These are phyloP conservation scores for Pleurotus sapidus DNA, from an alignment of 768 basidiomycete genomes.

Conservation along the genomic window DNA sequence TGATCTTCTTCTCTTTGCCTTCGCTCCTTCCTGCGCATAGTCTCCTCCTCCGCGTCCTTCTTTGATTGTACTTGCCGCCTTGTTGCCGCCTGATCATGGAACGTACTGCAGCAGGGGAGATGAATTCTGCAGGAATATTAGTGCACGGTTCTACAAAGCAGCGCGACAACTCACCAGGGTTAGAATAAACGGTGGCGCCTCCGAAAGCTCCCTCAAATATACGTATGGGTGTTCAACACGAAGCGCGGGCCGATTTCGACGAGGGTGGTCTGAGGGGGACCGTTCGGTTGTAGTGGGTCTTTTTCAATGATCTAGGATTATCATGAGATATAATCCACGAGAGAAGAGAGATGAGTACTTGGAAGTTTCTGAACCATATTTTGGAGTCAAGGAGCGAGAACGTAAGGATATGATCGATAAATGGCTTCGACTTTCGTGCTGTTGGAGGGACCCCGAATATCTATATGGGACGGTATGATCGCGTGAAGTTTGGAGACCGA, in stretches of 20 bases:
- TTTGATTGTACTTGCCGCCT: constrained; percentile 76
- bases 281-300: constrained; percentile 85
- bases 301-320: constrained; percentile 81
- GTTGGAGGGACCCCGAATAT: constrained; percentile 92
- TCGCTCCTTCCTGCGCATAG: constrained; percentile 57
- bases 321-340: constrained; percentile 12
- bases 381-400: constrained; percentile 95
- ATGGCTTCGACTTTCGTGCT: constrained; percentile 92
- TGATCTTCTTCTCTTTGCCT: constrained; percentile 71
- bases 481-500: constrained; percentile 2
- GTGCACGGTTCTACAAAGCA: too few relatives aligned
- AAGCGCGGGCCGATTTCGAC: constrained; percentile 98
- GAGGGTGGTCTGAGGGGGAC: constrained; percentile 81
- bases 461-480: constrained; percentile 35
- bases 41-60: constrained; percentile 80
- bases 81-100: constrained; percentile 65
- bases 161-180: constrained; percentile 63
- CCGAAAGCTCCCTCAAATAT: constrained; percentile 98
- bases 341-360: constrained; percentile 49
- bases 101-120: constrained; percentile 82
- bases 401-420: constrained; percentile 95
- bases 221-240: constrained; percentile 94
- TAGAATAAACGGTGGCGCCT: constrained; percentile 93
- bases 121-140: constrained; percentile 64
- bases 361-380: constrained; percentile 99